Conservation (phyloP, 768 basidiomycete genomes). For the Mycena floridula region DNA sequence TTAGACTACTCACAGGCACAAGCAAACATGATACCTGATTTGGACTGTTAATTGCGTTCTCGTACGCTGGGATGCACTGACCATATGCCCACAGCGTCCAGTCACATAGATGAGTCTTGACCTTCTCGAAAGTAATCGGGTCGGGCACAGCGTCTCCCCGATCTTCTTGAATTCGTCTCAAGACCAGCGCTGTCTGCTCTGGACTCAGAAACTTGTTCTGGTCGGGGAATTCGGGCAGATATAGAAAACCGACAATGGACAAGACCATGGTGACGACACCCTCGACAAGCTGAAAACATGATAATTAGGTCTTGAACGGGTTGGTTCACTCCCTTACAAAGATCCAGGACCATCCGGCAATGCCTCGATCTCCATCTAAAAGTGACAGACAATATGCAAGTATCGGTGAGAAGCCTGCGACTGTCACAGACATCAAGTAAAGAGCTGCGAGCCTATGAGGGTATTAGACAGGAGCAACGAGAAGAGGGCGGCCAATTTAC, state of each 20-base stretch:
- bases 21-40: slow-evolving; percentile 38
- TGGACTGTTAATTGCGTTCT: too few relatives aligned
- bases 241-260: slow-evolving; percentile 33
- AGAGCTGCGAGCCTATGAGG: slow-evolving; percentile 36
- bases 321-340: slow-evolving; percentile 22
- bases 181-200: slow-evolving; percentile 35
- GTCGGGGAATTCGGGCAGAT: slow-evolving; percentile 42
- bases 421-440: slow-evolving; percentile 33
- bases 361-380: slow-evolving; percentile 30
- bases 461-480: background rate
- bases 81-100: slow-evolving; percentile 45
- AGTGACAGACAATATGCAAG: slow-evolving; percentile 36
- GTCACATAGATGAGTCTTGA: slow-evolving; percentile 33
- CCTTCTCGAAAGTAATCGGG: slow-evolving; percentile 27
- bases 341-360: slow-evolving; percentile 46
- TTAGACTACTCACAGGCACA: slow-evolving; percentile 18
- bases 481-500: slow-evolving; percentile 12
- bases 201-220: slow-evolving; percentile 37
- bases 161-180: slow-evolving; percentile 43
- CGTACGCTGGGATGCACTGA: too few relatives aligned
- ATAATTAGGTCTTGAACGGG: background rate
- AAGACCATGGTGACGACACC: slow-evolving; percentile 36
- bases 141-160: slow-evolving; percentile 46
- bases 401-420: slow-evolving; percentile 36
- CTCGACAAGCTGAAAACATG: slow-evolving; percentile 33